Percentiles rank a stretch among this genome's conserved stretches.
Conservation (phyloP, 345 rosid species). For the Arabidopsis arenosa region DNA sequence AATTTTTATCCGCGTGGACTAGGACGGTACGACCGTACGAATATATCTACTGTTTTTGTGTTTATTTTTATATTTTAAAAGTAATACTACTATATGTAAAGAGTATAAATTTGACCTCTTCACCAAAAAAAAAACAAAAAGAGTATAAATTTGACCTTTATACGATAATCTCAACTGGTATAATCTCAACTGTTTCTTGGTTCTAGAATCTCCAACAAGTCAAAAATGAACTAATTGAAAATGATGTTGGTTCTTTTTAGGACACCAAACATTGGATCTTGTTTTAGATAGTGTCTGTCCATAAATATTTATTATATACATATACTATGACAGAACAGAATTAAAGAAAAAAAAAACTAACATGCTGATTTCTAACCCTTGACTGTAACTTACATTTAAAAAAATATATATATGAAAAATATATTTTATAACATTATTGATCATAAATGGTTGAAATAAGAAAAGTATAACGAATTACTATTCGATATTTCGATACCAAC, state of each 20-base stretch:
- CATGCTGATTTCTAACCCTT: too few relatives aligned
- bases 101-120: constrained; percentile 1
- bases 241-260: constrained; percentile 28
- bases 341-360: too few relatives aligned
- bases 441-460: too few relatives aligned
- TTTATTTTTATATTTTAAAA: not conserved
- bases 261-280: constrained; percentile 29
- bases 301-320: too few relatives aligned
- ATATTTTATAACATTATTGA: too few relatives aligned
- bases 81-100: not conserved
- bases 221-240: constrained; percentile 25
- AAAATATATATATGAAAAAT: too few relatives aligned
- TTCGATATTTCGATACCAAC: too few relatives aligned
- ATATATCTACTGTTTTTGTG: constrained; percentile 4
- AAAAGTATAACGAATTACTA: too few relatives aligned
- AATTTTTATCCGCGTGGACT: not conserved
- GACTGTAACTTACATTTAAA: too few relatives aligned
- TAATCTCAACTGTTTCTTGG: not conserved
- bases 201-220: constrained; percentile 35
- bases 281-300: not conserved
- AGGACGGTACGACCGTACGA: not conserved
- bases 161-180: constrained; percentile 1
- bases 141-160: constrained; percentile 3
- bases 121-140: too few relatives aligned
- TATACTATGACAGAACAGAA: too few relatives aligned